Percentiles rank a stretch among this genome's conserved stretches.
These are phyloP conservation scores for Xylaria sp. DNA, from an alignment of 2,329 filamentous ascomycete genomes.

Conservation along the genomic window DNA sequence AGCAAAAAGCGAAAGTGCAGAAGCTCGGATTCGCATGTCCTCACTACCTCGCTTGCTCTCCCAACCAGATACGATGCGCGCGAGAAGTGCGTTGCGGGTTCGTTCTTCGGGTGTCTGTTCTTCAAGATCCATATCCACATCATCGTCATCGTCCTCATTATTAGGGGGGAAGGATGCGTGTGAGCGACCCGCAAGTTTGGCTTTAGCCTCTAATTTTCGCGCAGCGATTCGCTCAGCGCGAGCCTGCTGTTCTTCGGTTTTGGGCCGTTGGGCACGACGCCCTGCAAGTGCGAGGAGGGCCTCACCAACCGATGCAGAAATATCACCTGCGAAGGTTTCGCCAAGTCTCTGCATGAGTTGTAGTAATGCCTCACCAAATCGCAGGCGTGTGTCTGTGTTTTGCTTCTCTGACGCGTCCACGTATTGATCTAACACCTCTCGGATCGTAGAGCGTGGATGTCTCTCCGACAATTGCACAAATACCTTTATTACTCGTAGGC, in stretches of 20 bases:
- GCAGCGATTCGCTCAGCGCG: conserved; percentile 61
- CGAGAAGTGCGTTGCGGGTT: conserved; percentile 61
- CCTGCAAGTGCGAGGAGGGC: conserved; percentile 72
- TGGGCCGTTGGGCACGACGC: conserved; percentile 68
- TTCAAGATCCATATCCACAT: conserved; percentile 36
- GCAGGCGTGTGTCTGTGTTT: conserved; percentile 70
- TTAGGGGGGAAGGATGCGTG: not conserved
- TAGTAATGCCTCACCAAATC: conserved; percentile 74
- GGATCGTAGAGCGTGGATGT: conserved; percentile 70
- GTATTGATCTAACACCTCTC: conserved; percentile 74
- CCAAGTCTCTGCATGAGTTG: conserved; percentile 71
- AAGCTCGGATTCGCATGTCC: conserved; percentile 75
- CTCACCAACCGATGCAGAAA: conserved; percentile 63
- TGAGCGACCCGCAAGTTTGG: conserved; percentile 3
- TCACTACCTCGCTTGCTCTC: conserved; percentile 72
- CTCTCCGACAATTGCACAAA: conserved; percentile 69
- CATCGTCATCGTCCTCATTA: conserved; percentile 34
- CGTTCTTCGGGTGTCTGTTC: conserved; percentile 53
- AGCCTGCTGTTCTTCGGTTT: conserved; percentile 66
- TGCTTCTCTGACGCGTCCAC: conserved; percentile 69
- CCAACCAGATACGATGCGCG: conserved; percentile 74
- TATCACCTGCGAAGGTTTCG: conserved; percentile 64
- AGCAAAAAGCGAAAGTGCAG: conserved; percentile 73
- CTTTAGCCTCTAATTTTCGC: conserved; percentile 47
- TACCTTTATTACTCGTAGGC: conserved; percentile 72